Evolutionary conservation across 441 rosid species (phyloP), one percentile per base, ranked within the genome.

Genomic region (Eutrema salsugineum): DNA sequence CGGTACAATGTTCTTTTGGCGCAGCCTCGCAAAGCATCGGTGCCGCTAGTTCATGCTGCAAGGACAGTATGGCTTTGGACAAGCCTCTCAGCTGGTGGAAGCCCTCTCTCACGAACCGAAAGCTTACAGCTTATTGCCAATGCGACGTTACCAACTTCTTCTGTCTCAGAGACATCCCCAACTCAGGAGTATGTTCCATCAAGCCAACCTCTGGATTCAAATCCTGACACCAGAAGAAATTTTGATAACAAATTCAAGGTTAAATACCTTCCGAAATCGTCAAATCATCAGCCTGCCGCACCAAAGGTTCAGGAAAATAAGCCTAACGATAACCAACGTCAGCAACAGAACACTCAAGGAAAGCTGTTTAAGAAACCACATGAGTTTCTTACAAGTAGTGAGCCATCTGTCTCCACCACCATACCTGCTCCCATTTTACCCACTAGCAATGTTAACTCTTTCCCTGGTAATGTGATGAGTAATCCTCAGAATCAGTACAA

Each of bases 11-110:
- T 95, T 70, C 84, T 89, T 12, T 78, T 95, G 74, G 97, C 99
- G 2, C 97, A 95, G 75, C 99, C 99, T 6, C 79, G 58, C 3
- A 77, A 79, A 65, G 97, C 97, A 3, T 93, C 99, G 0, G 90
- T 85, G 24, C 85, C 95, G 2, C 87, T 93, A 1, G 42, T 89
- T 75, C 92, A 95, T 27, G 98, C 99, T 8, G 99, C 98, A 0
- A 95, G 73, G 73, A 83, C 85, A 24, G 90, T 95, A 11, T 95
- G 98, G 99, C 93, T 87, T 44, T 95, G 98, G 97, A 87, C 87
- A 2, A 86, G 86, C 55, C 83, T 95, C 28, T 72, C 82, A 4
- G 86, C 81, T 43, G 99, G 99, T 68, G 98, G 92, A 14, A 61
- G 73, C 5, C 98, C 99, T 10, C 86, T 95, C 33, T 43, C 83